These are phyloP conservation scores for Pilobolus umbonatus DNA, from an alignment of 192 early-diverging fungal genomes.

Conservation along the genomic window DNA sequence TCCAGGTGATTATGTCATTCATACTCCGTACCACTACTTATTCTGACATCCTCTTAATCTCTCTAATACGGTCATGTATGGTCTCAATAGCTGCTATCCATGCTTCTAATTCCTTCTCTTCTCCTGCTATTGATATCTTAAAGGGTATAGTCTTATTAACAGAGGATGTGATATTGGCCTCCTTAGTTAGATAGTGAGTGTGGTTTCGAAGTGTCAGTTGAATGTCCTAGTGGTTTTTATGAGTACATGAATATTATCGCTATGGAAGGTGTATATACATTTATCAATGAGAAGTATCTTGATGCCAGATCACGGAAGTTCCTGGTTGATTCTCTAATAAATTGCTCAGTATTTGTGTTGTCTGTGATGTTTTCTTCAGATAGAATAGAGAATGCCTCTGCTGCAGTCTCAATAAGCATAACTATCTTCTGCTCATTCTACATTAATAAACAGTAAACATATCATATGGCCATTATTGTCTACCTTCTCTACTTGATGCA, in stretches of 20 bases:
- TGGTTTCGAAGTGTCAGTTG: constrained; percentile 22
- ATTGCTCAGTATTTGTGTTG: not conserved
- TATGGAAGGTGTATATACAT: constrained; percentile 10
- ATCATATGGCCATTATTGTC: not conserved
- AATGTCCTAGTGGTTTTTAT: constrained; percentile 14
- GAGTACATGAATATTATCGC: not conserved
- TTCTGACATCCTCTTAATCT: constrained; percentile 11
- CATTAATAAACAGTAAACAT: not conserved
- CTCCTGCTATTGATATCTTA: constrained; percentile 9
- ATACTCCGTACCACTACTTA: too few relatives aligned
- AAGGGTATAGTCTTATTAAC: constrained; percentile 26
- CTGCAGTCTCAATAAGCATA: constrained; percentile 21
- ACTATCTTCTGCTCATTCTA: constrained; percentile 20
- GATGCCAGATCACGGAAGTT: constrained; percentile 11
- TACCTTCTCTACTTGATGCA: constrained; percentile 26
- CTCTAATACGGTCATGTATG: constrained; percentile 9
- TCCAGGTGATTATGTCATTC: too few relatives aligned
- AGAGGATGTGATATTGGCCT: constrained; percentile 14
- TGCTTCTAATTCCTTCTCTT: constrained; percentile 23
- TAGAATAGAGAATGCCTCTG: constrained; percentile 19
- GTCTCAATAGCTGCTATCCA: constrained; percentile 20
- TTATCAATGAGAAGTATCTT: constrained; percentile 22
- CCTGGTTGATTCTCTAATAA: not conserved
- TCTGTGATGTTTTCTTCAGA: constrained; percentile 9
- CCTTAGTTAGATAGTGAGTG: constrained; percentile 20